phyloP scores from a whole-genome alignment of 1,284 basidiomycete species.

The Sutorius eximius region DNA sequence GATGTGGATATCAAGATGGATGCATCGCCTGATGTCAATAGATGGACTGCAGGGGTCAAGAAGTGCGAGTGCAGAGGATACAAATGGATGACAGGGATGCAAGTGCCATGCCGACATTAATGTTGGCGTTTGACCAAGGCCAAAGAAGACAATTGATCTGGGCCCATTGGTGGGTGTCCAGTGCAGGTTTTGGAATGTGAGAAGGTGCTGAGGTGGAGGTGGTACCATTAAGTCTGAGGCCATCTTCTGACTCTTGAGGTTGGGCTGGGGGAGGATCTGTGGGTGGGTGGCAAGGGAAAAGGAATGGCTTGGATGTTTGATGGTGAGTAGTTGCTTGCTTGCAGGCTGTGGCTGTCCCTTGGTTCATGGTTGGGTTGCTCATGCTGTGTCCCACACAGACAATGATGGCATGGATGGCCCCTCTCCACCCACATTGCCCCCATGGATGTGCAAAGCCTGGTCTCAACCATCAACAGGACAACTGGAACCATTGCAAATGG shows the following conservation, averaged over 20 bases:
- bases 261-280: conserved; percentile 5
- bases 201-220: conserved; percentile 55
- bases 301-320: conserved; percentile 16
- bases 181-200: conserved; percentile 65
- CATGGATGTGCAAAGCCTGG: conserved; percentile 64
- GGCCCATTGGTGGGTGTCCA: conserved; percentile 69
- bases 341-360: too few species aligned
- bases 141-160: conserved; percentile 45
- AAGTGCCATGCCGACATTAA: background rate
- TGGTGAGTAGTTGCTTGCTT: conserved; percentile 25
- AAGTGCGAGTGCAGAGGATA: conserved; percentile 24
- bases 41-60: conserved; percentile 15
- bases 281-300: conserved; percentile 22
- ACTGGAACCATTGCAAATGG: conserved; percentile 7
- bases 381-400: conserved; percentile 10
- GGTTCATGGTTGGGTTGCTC: background rate
- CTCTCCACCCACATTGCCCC: conserved; percentile 44
- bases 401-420: conserved; percentile 1
- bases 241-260: conserved; percentile 18
- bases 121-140: background rate
- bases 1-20: conserved; percentile 30
- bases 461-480: conserved; percentile 29
- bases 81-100: conserved; percentile 7
- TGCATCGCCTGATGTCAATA: conserved; percentile 6
- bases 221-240: conserved; percentile 33